A percentile compares a stretch with the other conserved stretches of the same genome.
Conservation (phyloP, 345 rosid genomes). For the Melaleuca quinquenervia region DNA sequence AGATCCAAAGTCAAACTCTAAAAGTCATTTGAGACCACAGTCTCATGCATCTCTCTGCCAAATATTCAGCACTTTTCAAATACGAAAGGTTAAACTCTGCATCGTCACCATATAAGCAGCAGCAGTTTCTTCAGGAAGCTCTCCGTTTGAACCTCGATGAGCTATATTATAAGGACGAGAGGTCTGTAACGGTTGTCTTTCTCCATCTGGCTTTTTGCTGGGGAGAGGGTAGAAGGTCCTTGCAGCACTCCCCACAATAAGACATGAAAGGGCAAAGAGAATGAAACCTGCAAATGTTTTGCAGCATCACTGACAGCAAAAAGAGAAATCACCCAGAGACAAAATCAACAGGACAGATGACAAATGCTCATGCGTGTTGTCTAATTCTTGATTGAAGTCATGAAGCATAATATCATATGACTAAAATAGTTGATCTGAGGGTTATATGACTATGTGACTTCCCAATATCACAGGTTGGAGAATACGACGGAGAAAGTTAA, state of each 20-base stretch:
- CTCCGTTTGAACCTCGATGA: slow-evolving; percentile 95
- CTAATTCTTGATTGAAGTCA: not conserved
- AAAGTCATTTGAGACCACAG: not conserved
- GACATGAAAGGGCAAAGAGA: slow-evolving; percentile 30
- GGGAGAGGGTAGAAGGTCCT: slow-evolving; percentile 85
- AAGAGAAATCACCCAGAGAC: not conserved
- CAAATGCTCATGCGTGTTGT: not conserved
- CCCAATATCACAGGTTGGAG: not conserved
- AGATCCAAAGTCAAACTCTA: not conserved
- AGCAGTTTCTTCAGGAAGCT: slow-evolving; percentile 90
- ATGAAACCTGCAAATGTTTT: slow-evolving; percentile 27
- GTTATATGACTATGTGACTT: not conserved
- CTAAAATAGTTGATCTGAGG: not conserved
- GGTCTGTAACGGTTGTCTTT: slow-evolving; percentile 64
- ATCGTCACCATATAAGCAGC: slow-evolving; percentile 63
- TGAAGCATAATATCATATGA: not conserved
- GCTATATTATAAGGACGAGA: slow-evolving; percentile 84
- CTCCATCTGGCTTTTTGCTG: slow-evolving; percentile 33
- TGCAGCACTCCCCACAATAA: slow-evolving; percentile 34
- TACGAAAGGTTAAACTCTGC: not conserved
- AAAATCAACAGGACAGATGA: not conserved
- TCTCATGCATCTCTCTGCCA: not conserved
- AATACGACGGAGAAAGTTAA: not conserved
- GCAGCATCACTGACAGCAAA: not conserved
- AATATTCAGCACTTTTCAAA: not conserved